Percentiles rank a stretch among this genome's conserved stretches.
Evolutionary conservation across 768 basidiomycete species (phyloP).

Genomic region (Symmetrospora coprosmae): DNA sequence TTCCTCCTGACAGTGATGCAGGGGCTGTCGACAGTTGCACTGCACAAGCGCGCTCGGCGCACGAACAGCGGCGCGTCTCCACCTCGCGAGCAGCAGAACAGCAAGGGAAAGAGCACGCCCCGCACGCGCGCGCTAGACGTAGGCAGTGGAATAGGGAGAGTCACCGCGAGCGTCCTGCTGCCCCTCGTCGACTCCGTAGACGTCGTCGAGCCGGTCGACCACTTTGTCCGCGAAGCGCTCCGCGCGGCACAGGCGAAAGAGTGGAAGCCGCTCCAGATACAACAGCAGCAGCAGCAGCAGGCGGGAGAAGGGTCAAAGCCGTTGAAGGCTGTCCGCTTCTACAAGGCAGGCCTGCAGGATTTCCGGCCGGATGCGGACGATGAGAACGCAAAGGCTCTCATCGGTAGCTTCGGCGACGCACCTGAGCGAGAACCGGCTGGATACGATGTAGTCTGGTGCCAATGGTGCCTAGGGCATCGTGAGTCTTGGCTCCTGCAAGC

Average conservation of each 20-base stretch:
- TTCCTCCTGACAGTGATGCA: slow-evolving; percentile 72
- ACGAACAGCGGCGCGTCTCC: background rate
- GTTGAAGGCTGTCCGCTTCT: slow-evolving; percentile 68
- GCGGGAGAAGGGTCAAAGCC: slow-evolving; percentile 27
- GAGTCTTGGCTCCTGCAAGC: slow-evolving; percentile 26
- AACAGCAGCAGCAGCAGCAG: slow-evolving; percentile 28
- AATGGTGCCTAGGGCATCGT: slow-evolving; percentile 71
- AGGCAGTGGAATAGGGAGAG: slow-evolving; percentile 82
- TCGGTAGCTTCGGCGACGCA: slow-evolving; percentile 24
- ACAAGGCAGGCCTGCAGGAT: slow-evolving; percentile 63
- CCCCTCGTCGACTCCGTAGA: slow-evolving; percentile 75
- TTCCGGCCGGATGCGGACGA: slow-evolving; percentile 48
- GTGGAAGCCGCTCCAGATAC: slow-evolving; percentile 23
- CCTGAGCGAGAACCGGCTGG: slow-evolving; percentile 42
- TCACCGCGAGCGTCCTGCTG: slow-evolving; percentile 75
- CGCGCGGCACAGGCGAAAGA: slow-evolving; percentile 28
- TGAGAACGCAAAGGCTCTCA: slow-evolving; percentile 37
- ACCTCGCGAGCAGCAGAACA: slow-evolving; percentile 31
- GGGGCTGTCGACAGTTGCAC: slow-evolving; percentile 56
- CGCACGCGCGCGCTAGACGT: slow-evolving; percentile 72
- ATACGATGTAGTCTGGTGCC: slow-evolving; percentile 89
- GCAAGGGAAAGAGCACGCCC: slow-evolving; percentile 33
- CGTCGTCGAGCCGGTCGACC: slow-evolving; percentile 70
- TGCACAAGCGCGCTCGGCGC: slow-evolving; percentile 4
- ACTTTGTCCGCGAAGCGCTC: slow-evolving; percentile 58